A percentile compares a stretch with the other conserved stretches of the same genome.
Evolutionary conservation across 169 alveolate genomes (phyloP).

Genomic region (Perkinsus chesapeaki): DNA sequence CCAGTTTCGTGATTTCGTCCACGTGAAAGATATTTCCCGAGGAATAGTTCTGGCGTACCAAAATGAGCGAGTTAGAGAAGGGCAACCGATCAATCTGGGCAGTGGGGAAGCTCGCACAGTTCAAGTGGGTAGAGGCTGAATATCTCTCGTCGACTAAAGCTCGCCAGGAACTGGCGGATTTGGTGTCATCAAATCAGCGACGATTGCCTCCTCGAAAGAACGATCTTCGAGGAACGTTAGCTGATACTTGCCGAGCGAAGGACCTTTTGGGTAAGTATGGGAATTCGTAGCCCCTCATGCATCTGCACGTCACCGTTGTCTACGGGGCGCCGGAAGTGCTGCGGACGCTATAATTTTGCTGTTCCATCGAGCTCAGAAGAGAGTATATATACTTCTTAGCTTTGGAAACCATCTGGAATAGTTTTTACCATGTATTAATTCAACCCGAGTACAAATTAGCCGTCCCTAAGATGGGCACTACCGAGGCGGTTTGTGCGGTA

Average conservation of each 20-base stretch:
- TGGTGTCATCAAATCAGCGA: slow-evolving; percentile 15
- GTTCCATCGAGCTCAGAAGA: too few relatives aligned
- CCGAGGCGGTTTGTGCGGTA: too few relatives aligned
- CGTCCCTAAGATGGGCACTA: too few relatives aligned
- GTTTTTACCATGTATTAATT: too few relatives aligned
- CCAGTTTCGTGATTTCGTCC: slow-evolving; percentile 33
- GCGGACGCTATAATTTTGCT: too few relatives aligned
- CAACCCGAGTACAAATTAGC: too few relatives aligned
- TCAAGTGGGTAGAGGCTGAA: background rate
- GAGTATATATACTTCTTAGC: too few relatives aligned
- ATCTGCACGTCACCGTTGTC: too few relatives aligned
- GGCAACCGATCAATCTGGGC: slow-evolving; percentile 29
- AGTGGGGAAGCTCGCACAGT: background rate
- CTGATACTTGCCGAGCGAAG: slow-evolving; percentile 28
- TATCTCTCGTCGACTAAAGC: too few relatives aligned
- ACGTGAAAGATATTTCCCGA: slow-evolving; percentile 25
- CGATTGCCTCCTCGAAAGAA: slow-evolving; percentile 11
- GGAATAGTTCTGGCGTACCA: slow-evolving; percentile 21
- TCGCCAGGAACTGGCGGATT: slow-evolving; percentile 25
- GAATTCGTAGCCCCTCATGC: too few relatives aligned
- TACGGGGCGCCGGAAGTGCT: too few relatives aligned
- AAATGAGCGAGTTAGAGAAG: slow-evolving; percentile 13
- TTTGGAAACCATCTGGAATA: too few relatives aligned
- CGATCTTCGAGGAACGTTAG: slow-evolving; percentile 27
- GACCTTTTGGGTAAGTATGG: background rate